Conservation (phyloP, 805 yeast species). For the Metschnikowia gelsemii region DNA sequence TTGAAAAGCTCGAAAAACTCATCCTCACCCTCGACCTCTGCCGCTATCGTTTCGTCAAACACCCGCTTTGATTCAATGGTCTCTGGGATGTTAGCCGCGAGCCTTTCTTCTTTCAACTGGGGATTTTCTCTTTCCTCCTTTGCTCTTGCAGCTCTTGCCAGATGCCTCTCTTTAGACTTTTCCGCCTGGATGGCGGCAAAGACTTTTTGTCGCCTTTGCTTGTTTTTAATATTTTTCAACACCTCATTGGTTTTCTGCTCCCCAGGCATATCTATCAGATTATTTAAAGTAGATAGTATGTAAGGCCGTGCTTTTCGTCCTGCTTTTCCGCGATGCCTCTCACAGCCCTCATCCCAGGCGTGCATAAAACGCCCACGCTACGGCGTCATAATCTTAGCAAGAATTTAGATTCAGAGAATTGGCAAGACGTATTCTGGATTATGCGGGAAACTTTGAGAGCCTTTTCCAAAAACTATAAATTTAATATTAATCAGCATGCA, state of each 20-base stretch:
- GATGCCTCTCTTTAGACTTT: constrained; percentile 73
- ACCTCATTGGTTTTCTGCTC: constrained; percentile 16
- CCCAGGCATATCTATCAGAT: constrained; percentile 5
- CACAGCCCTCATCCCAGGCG: constrained; percentile 11
- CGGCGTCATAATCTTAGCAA: no score
- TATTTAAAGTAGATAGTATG: neutral
- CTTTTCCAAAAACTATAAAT: neutral
- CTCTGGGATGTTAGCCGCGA: constrained; percentile 72
- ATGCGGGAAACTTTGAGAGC: neutral
- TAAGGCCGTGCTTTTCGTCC: constrained; percentile 3
- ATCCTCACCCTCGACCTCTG: constrained; percentile 60
- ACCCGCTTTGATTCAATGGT: constrained; percentile 84
- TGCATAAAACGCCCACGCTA: constrained; percentile 8
- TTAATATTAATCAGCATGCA: constrained; percentile 15
- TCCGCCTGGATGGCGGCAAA: constrained; percentile 73
- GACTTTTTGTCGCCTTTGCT: constrained; percentile 74
- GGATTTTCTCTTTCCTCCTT: constrained; percentile 84
- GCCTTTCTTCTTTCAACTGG: constrained; percentile 73
- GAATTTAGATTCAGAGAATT: no score
- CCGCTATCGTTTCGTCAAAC: constrained; percentile 76
- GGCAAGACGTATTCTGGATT: no score
- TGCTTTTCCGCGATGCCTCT: constrained; percentile 12
- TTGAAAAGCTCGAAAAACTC: constrained; percentile 47
- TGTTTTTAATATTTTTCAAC: constrained; percentile 59
- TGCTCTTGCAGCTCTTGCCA: constrained; percentile 76